Evolutionary conservation across 495 filamentous ascomycete genomes (phyloP).

Genomic region (Hypoxylon fuscum): DNA sequence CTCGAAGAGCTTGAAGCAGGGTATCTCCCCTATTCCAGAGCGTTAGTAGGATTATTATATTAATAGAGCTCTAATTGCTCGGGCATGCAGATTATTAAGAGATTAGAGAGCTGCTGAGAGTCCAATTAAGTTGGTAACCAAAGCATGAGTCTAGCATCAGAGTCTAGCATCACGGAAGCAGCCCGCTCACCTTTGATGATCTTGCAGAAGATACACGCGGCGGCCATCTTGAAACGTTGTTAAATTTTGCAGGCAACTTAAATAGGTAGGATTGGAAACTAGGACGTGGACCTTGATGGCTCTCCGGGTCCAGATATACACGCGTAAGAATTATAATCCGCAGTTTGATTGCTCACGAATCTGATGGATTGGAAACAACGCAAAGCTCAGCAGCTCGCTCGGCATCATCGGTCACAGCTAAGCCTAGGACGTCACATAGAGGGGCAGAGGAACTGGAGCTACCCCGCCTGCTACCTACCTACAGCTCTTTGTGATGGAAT

Average conservation of each 20-base stretch:
- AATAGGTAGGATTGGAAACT: constrained; percentile 4
- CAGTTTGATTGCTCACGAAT: neutral
- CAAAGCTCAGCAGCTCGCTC: neutral
- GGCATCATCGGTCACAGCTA: neutral
- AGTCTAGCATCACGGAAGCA: too few species aligned
- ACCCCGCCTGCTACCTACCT: constrained; percentile 11
- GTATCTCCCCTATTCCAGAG: constrained; percentile 78
- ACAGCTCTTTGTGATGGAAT: neutral
- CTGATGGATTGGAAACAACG: neutral
- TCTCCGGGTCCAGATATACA: constrained; percentile 20
- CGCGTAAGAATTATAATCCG: constrained; percentile 15
- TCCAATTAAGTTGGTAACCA: too few species aligned
- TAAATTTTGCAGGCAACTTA: constrained; percentile 5
- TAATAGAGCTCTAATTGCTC: constrained; percentile 2
- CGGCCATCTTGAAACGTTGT: constrained; percentile 50
- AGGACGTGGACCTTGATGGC: constrained; percentile 37
- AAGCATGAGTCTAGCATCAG: too few species aligned
- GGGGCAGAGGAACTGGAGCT: constrained; percentile 31
- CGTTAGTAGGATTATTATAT: constrained; percentile 26
- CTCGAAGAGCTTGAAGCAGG: constrained; percentile 94
- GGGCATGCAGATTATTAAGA: too few species aligned
- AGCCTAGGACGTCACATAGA: constrained; percentile 20
- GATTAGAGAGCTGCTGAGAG: too few species aligned
- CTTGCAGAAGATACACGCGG: constrained; percentile 95
- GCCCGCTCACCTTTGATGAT: constrained; percentile 86